A percentile compares a stretch with the other conserved stretches of the same genome.
Conservation (phyloP, 2,329 filamentous ascomycete genomes). For the Paecilomyces dactylethromorphus region DNA sequence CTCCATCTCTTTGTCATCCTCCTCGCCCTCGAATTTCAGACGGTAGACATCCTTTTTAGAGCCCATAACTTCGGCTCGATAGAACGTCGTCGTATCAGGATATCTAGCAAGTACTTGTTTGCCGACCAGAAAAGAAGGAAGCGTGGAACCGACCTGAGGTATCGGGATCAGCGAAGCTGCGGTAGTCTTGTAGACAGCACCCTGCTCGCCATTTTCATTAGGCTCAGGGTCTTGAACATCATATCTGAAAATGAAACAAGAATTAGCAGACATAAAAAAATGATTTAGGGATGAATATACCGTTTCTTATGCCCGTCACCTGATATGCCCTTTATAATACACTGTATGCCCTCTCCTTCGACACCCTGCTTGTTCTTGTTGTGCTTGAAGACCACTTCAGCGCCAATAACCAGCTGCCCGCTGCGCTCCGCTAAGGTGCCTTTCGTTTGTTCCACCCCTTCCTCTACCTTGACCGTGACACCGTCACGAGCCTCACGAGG, state of each 20-base stretch:
- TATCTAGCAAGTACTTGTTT: slow-evolving; percentile 73
- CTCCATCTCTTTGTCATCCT: slow-evolving; percentile 65
- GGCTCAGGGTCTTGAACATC: slow-evolving; percentile 75
- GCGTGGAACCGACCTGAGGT: slow-evolving; percentile 52
- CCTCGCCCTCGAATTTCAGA: slow-evolving; percentile 73
- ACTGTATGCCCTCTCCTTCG: slow-evolving; percentile 59
- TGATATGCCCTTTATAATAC: slow-evolving; percentile 67
- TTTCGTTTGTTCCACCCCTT: slow-evolving; percentile 36
- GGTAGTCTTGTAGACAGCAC: slow-evolving; percentile 58
- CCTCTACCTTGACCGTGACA: slow-evolving; percentile 35
- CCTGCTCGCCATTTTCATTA: slow-evolving; percentile 60
- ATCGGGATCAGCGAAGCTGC: slow-evolving; percentile 74
- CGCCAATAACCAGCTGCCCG: slow-evolving; percentile 39
- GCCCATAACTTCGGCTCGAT: slow-evolving; percentile 73
- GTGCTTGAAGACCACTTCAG: slow-evolving; percentile 46
- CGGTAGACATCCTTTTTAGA: slow-evolving; percentile 48
- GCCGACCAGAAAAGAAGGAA: slow-evolving; percentile 57
- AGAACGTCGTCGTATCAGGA: slow-evolving; percentile 78
- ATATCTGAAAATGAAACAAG: slow-evolving; percentile 45
- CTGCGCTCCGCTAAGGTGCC: slow-evolving; percentile 38
- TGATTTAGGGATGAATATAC: slow-evolving; percentile 19
- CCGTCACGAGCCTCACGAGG: slow-evolving; percentile 28
- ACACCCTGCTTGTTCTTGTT: slow-evolving; percentile 45
- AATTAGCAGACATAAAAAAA: not conserved
- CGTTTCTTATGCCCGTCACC: slow-evolving; percentile 67